These are phyloP conservation scores for Mortierella sp. DNA, from an alignment of 371 early-diverging fungal species.

Conservation along the genomic window DNA sequence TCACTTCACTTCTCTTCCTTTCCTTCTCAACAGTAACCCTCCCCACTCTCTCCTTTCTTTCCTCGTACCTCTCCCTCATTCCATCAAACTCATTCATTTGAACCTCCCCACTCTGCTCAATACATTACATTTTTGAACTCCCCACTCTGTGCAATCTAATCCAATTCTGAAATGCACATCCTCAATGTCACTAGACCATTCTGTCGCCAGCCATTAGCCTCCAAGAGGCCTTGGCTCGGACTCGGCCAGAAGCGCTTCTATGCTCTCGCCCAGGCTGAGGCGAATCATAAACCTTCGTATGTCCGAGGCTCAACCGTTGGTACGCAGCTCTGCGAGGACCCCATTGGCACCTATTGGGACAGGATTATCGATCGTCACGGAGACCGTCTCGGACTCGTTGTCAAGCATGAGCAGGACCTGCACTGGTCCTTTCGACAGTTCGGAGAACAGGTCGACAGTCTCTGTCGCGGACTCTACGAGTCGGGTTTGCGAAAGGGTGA, in stretches of 20 bases:
- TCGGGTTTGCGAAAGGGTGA: constrained; percentile 58
- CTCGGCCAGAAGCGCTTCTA: constrained; percentile 13
- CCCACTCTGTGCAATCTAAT: too few species aligned
- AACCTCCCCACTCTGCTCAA: not conserved
- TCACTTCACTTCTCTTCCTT: not conserved
- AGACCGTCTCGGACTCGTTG: constrained; percentile 49
- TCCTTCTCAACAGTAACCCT: not conserved
- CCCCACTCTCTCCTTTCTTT: not conserved
- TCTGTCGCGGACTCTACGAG: constrained; percentile 53
- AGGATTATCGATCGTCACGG: constrained; percentile 27
- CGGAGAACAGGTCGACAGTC: constrained; percentile 54
- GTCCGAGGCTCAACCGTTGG: constrained; percentile 37
- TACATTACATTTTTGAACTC: too few species aligned
- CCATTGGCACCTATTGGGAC: constrained; percentile 54
- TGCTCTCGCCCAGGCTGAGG: constrained; percentile 4
- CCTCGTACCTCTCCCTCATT: not conserved
- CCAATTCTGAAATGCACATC: constrained; percentile 8
- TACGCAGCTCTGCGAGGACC: constrained; percentile 31
- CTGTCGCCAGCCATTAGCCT: not conserved
- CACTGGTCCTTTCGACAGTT: constrained; percentile 48
- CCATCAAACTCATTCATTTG: not conserved
- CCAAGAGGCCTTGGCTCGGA: constrained; percentile 3
- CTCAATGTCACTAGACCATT: constrained; percentile 3
- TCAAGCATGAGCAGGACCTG: constrained; percentile 53
- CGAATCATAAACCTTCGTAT: constrained; percentile 19